Conservation (phyloP, 108 stramenopile species). For the Nitzschia inconspicua region DNA sequence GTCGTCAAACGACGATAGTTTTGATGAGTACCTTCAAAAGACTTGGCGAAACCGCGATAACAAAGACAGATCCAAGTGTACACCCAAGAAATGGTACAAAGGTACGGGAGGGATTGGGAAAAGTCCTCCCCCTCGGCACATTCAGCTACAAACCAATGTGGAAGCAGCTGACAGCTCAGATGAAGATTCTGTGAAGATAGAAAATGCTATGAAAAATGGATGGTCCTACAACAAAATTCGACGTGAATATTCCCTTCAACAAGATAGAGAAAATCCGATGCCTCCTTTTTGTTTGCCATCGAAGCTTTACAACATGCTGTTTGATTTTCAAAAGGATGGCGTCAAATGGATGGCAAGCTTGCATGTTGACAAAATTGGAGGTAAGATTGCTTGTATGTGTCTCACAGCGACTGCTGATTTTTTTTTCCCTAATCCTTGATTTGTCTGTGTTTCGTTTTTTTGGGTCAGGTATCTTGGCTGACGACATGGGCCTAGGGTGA, state of each 20-base stretch:
- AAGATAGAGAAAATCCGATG: conserved; percentile 22
- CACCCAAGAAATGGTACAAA: too few species aligned
- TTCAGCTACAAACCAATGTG: too few species aligned
- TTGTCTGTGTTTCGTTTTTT: not conserved
- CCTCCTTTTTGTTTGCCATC: conserved; percentile 55
- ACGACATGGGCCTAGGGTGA: conserved; percentile 23
- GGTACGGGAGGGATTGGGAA: too few species aligned
- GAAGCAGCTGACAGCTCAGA: too few species aligned
- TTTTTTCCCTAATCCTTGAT: not conserved
- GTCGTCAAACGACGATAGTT: too few species aligned
- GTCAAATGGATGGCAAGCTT: conserved; percentile 92
- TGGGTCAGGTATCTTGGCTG: conserved; percentile 15
- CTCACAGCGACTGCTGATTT: conserved; percentile 15
- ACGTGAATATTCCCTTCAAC: conserved; percentile 13
- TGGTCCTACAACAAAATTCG: conserved; percentile 17
- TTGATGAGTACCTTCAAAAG: too few species aligned
- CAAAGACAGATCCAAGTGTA: too few species aligned
- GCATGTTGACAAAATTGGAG: conserved; percentile 76
- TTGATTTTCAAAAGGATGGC: conserved; percentile 77
- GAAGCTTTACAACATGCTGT: conserved; percentile 58
- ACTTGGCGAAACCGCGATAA: too few species aligned
- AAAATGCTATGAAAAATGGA: not conserved
- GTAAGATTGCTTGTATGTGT: conserved; percentile 81
- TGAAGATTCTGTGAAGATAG: not conserved
- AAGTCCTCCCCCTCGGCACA: too few species aligned